phyloP scores from a whole-genome alignment of 108 stramenopile species.

The Aurantiochytrium sp. region DNA sequence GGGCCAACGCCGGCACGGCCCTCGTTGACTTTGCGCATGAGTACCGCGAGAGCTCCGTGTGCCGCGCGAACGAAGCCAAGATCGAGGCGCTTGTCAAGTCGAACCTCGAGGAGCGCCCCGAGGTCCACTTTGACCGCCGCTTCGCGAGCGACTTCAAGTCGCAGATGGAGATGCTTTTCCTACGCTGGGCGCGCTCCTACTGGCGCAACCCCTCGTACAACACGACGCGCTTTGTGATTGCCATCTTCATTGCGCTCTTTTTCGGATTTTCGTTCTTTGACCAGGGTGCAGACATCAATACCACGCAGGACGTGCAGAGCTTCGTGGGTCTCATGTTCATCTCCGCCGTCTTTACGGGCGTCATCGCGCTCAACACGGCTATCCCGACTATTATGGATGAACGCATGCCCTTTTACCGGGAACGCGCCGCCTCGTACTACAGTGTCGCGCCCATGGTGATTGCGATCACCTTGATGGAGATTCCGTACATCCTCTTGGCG shows the following conservation, averaged over 20 bases:
- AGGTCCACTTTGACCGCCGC: neutral
- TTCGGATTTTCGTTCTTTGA: constrained; percentile 46
- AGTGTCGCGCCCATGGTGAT: neutral
- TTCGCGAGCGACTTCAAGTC: neutral
- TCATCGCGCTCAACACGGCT: constrained; percentile 44
- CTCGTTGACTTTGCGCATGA: constrained; percentile 34
- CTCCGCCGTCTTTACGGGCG: constrained; percentile 40
- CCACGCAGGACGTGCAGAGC: neutral
- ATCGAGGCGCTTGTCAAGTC: constrained; percentile 7
- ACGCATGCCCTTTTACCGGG: constrained; percentile 59
- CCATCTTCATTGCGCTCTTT: constrained; percentile 44
- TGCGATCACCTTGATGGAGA: neutral
- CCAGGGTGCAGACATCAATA: neutral
- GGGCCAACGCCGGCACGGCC: constrained; percentile 39
- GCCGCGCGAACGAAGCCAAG: neutral
- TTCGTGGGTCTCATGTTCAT: neutral
- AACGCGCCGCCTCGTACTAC: constrained; percentile 54
- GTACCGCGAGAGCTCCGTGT: neutral
- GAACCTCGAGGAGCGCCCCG: neutral
- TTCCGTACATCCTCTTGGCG: neutral
- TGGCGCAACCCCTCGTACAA: constrained; percentile 62
- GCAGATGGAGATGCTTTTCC: neutral
- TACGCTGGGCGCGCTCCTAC: constrained; percentile 33
- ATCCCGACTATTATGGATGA: constrained; percentile 52
- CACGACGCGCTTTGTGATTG: constrained; percentile 37